phyloP scores from a whole-genome alignment of 768 basidiomycete species.

The Stropharia rugosoannulata region DNA sequence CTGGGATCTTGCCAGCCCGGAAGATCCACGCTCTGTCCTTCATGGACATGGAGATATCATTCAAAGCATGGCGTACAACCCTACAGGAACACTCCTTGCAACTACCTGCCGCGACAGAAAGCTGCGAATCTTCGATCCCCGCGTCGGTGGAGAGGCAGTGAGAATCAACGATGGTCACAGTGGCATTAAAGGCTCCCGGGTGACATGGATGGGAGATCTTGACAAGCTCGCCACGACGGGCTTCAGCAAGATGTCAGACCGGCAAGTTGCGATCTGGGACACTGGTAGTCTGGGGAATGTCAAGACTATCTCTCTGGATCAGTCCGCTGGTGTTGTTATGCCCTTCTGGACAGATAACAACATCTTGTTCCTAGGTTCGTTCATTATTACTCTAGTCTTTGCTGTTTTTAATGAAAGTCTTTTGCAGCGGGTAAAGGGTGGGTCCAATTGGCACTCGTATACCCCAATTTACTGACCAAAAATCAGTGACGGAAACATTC shows the following conservation, averaged over 20 bases:
- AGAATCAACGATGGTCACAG: slow-evolving; percentile 83
- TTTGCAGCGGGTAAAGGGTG: slow-evolving; percentile 83
- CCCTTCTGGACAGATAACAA: slow-evolving; percentile 97
- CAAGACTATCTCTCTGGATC: slow-evolving; percentile 81
- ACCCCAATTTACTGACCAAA: slow-evolving; percentile 3
- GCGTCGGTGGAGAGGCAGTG: slow-evolving; percentile 79
- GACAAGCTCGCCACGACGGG: slow-evolving; percentile 94
- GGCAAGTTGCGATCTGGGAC: slow-evolving; percentile 92
- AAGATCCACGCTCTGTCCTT: slow-evolving; percentile 59
- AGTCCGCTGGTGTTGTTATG: slow-evolving; percentile 92
- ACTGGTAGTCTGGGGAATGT: slow-evolving; percentile 70
- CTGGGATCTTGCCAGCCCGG: slow-evolving; percentile 84
- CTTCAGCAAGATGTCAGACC: slow-evolving; percentile 95
- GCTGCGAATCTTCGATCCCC: slow-evolving; percentile 88
- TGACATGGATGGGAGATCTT: slow-evolving; percentile 87
- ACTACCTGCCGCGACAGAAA: slow-evolving; percentile 95
- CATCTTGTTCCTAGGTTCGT: slow-evolving; percentile 77
- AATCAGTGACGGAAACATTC: slow-evolving; percentile 88
- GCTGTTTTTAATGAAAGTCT: slow-evolving; percentile 5
- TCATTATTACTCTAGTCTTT: background rate
- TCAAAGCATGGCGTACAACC: slow-evolving; percentile 81
- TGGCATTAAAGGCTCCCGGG: slow-evolving; percentile 90
- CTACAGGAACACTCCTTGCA: slow-evolving; percentile 75
- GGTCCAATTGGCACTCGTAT: background rate
- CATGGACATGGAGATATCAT: slow-evolving; percentile 85